Evolutionary conservation across 192 early-diverging fungal genomes (phyloP), one percentile per base, ranked within the genome.

Genomic region (Rhizoclosmatium globosum): DNA sequence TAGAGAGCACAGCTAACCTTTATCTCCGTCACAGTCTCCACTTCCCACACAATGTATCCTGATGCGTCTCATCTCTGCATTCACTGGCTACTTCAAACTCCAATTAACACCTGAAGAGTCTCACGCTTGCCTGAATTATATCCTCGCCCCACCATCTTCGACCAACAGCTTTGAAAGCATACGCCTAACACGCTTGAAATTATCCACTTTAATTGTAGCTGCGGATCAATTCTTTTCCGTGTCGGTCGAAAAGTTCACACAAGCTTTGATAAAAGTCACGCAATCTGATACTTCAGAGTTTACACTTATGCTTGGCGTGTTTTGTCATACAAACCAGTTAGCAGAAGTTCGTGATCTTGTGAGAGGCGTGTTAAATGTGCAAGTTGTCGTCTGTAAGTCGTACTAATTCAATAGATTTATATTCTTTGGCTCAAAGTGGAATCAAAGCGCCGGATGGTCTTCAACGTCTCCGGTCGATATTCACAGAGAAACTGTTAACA

Each of bases 251-350:
- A 79, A 72, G 43, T 79, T 19, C 39, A 62, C 57, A 2, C 45
- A 45, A 56, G n/a, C 65, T 42, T 59, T 80, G 17, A 6, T n/a
- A 1, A 23, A 56, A 17, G 58, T 75, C 38, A 56, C 61, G 1
- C 48, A 75, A 43, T 66, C 48, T 1, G 72, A 75, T 46, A 1
- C 42, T 43, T 75, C 79, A 2, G 79, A 80, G 45, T 39, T 75
- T 41, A 64, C 79, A 17, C 67, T 80, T 38, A 80, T 80, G 71
- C 38, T 59, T 6, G 79, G 71, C 3, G 79, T 80, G 41, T 80
- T 31, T 57, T 80, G 59, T 48, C 69, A 80, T 45, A 74, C 72
- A 47, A 74, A 80, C 46, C 71, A 80, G 45, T 31, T 80, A 9
- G 42, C 68, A 41, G 72, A 74, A 56, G 57, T 80, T 66, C 50